Evolutionary conservation across 345 rosid species (phyloP).

Genomic region (Eucalyptus cloeziana): DNA sequence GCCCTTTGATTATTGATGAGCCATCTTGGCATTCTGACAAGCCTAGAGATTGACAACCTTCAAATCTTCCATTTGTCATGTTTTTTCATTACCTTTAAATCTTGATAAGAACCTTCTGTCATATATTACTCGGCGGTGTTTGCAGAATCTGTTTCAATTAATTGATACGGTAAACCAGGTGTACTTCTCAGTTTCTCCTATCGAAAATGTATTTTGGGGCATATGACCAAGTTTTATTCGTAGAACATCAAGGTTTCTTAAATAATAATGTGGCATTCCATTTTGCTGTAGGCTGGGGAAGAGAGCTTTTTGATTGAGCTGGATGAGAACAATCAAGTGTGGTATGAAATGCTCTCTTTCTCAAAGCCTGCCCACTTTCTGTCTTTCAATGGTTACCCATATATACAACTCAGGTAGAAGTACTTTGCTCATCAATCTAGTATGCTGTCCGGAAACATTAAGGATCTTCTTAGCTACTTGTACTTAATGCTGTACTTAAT

Average conservation of each 20-base stretch:
- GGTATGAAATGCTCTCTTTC: constrained; percentile 75
- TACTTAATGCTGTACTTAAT: background rate
- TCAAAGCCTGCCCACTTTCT: constrained; percentile 86
- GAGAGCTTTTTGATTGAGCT: constrained; percentile 75
- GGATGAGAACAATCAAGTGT: constrained; percentile 66
- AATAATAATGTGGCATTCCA: background rate
- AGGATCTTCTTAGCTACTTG: background rate
- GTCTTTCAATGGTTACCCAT: constrained; percentile 61
- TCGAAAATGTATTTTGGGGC: background rate
- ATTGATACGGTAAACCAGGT: background rate
- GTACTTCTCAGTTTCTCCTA: background rate
- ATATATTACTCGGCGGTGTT: background rate
- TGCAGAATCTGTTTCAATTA: background rate
- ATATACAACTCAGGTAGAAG: constrained; percentile 58
- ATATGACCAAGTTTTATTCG: background rate
- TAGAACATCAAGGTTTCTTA: background rate
- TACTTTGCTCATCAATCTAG: constrained; percentile 56
- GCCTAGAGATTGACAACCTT: background rate
- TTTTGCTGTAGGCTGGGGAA: constrained; percentile 55
- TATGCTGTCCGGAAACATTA: constrained; percentile 41
- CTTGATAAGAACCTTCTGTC: background rate
- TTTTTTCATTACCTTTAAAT: background rate
- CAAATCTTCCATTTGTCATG: background rate
- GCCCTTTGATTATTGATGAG: background rate
- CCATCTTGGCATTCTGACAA: background rate